These are phyloP conservation scores for Pythium diclinum DNA, from an alignment of 352 stramenopile species.

Conservation along the genomic window DNA sequence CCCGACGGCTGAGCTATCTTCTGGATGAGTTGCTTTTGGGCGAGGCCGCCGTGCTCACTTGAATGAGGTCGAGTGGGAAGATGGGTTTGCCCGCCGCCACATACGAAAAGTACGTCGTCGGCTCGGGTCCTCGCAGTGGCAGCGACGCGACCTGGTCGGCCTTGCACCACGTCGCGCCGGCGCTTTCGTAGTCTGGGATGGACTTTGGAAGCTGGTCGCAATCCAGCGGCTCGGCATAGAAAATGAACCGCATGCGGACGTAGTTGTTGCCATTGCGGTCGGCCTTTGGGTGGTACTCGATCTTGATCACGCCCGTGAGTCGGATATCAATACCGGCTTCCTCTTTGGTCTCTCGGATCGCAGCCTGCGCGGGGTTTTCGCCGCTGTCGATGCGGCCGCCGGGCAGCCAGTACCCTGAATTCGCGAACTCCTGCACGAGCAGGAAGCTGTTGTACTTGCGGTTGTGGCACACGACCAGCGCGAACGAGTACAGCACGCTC, in stretches of 20 bases:
- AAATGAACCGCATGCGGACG: slow-evolving; percentile 86
- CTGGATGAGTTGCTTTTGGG: neutral
- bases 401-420: slow-evolving; percentile 82
- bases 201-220: slow-evolving; percentile 79
- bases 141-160: slow-evolving; percentile 66
- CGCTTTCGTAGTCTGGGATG: slow-evolving; percentile 87
- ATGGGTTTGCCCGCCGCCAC: slow-evolving; percentile 68
- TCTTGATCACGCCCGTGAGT: slow-evolving; percentile 72
- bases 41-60: slow-evolving; percentile 48
- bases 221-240: slow-evolving; percentile 75
- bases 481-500: slow-evolving; percentile 75
- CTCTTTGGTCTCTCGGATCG: slow-evolving; percentile 85
- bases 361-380: slow-evolving; percentile 69
- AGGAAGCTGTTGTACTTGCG: slow-evolving; percentile 81
- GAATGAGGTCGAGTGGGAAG: slow-evolving; percentile 71
- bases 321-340: slow-evolving; percentile 81
- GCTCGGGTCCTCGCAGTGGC: slow-evolving; percentile 70
- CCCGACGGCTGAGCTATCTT: neutral
- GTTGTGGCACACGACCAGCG: slow-evolving; percentile 82
- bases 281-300: slow-evolving; percentile 85
- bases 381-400: slow-evolving; percentile 75
- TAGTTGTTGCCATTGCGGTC: slow-evolving; percentile 67
- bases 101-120: slow-evolving; percentile 71
- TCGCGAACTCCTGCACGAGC: slow-evolving; percentile 85
- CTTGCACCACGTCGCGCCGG: slow-evolving; percentile 71